Base-by-base conservation (phyloP, 2,329 filamentous ascomycete species). In the Epichloe scottii region DNA sequence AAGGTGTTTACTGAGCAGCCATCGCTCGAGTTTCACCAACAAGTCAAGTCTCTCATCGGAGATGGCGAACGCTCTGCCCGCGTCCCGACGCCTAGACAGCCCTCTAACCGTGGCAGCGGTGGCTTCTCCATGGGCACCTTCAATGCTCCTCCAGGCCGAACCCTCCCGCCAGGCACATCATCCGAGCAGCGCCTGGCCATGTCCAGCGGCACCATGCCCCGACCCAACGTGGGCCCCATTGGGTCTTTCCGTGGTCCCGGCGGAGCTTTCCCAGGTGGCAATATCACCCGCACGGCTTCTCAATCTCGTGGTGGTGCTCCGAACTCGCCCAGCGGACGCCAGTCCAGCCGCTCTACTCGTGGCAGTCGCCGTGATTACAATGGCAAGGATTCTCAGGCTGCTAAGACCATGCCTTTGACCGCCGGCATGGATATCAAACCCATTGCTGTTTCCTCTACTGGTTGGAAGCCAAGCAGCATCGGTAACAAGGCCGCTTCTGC, bases 1-100 rank as follows among this genome's bases (percentile, higher is more conserved):
- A 81, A 81, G 60, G 89, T 95, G 19, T 98, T 96, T 72, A 94
- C 89, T 56, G 93, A 98, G 74, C 94, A 96, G 71, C 93, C 93
- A 14, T 95, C 89, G 0, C 69, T 90, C 42, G 91, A 97, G 63
- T 98, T 95, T 81, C 87, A 94, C 63, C 77, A 84, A 57, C 90
- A 93, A 63, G 83, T 98, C 77, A 91, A 78, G 84, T 86, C 70
- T 76, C 85, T 73, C 68, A 83, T 98, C 58, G 91, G 91, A 52
- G 90, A 95, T 57, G 82, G 79, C 53, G 69, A 74, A 47, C 71
- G 87, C 70, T 73, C 85, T 68, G 67, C 82, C 64, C 57, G 59
- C 3, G 55, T 82, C 67, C 67, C 85, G 68, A 73, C 85, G 62
- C 72, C 78, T 51, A 69, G 73, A 63, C 71, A 76, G 58, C 67